Evolutionary conservation across 495 filamentous ascomycete species (phyloP).

Genomic region (Tuber melanosporum): DNA sequence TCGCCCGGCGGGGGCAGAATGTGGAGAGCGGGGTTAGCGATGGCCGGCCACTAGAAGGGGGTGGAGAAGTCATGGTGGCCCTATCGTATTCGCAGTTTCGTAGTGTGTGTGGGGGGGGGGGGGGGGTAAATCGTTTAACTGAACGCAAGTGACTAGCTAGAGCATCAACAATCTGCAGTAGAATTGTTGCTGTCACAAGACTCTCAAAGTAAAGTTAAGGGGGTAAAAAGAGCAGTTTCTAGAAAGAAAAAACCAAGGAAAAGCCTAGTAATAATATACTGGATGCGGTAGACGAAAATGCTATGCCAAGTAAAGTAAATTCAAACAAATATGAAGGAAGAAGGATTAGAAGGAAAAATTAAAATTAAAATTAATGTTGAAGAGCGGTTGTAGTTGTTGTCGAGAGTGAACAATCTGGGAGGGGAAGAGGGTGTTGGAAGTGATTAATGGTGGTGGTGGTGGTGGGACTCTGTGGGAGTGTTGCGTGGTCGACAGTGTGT

Average conservation of each 20-base stretch:
- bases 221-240: not conserved
- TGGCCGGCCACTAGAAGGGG: constrained; percentile 8
- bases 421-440: not conserved
- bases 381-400: not conserved
- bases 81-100: not conserved
- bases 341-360: not conserved
- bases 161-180: not conserved
- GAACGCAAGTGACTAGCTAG: not conserved
- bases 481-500: not conserved
- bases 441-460: not conserved
- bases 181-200: not conserved
- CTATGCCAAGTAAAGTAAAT: not conserved
- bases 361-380: not conserved
- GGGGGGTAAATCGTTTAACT: not conserved
- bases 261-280: not conserved
- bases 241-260: not conserved
- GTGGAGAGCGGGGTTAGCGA: constrained; percentile 7
- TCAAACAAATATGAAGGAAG: not conserved
- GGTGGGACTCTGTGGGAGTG: not conserved
- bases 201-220: not conserved
- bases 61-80: constrained; percentile 16
- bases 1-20: constrained; percentile 15
- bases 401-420: not conserved
- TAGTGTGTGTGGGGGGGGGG: not conserved
- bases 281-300: not conserved